Evolutionary conservation across 2,329 filamentous ascomycete genomes (phyloP).

Genomic region (Aspergillus pseudonomiae): DNA sequence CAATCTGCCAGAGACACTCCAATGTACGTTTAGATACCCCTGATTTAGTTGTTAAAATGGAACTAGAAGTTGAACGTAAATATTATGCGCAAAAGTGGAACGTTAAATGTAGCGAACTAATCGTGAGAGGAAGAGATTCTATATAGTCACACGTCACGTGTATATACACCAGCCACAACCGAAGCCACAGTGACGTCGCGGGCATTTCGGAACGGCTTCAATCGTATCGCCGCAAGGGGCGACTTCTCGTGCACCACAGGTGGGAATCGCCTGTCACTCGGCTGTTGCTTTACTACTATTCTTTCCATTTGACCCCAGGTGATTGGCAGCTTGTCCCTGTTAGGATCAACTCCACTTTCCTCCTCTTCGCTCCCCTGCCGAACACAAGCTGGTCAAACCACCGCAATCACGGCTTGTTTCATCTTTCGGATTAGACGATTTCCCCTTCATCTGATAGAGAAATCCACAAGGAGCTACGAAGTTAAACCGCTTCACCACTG

Average conservation of each 20-base stretch:
- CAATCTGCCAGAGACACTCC: slow-evolving; percentile 12
- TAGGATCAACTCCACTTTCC: neutral
- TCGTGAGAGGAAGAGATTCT: no score
- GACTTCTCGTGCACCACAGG: slow-evolving; percentile 1
- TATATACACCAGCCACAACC: slow-evolving; percentile 6
- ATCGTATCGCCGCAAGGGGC: slow-evolving; percentile 8
- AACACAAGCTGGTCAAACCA: neutral
- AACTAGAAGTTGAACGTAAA: neutral
- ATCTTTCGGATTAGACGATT: neutral
- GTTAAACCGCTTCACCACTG: neutral
- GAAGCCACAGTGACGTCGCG: slow-evolving; percentile 12
- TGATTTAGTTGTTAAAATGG: slow-evolving; percentile 13
- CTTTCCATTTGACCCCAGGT: neutral
- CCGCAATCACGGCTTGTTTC: neutral
- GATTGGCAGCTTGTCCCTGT: neutral
- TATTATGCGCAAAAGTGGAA: neutral
- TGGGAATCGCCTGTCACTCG: neutral
- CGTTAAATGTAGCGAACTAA: no score
- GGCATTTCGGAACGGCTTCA: neutral
- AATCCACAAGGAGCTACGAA: neutral
- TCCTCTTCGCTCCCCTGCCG: neutral
- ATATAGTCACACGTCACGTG: slow-evolving; percentile 9
- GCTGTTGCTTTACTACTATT: neutral
- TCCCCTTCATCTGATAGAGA: neutral
- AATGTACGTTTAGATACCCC: slow-evolving; percentile 40